These are phyloP conservation scores for Paramecium bursaria DNA, from an alignment of 73 alveolate genomes.

Conservation along the genomic window DNA sequence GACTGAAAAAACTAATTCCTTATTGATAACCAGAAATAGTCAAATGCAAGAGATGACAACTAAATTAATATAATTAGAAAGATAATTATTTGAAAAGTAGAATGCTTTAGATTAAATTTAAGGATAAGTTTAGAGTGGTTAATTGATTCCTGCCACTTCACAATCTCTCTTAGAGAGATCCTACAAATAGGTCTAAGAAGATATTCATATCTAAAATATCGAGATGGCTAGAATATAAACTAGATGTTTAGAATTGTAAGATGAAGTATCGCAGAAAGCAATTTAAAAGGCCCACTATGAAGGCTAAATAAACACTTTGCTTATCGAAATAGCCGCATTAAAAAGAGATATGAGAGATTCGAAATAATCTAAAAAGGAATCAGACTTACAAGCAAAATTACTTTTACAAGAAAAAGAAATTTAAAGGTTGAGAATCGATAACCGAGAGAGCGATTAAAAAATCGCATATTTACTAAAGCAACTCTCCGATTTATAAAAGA, in stretches of 20 bases:
- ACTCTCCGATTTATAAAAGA: background rate
- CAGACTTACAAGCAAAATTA: background rate
- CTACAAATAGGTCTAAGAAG: conserved; percentile 41
- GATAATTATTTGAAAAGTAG: conserved; percentile 37
- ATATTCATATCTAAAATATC: conserved; percentile 29
- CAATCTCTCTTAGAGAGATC: conserved; percentile 48
- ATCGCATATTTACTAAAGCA: conserved; percentile 13
- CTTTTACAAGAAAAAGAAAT: conserved; percentile 7
- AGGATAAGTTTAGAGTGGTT: background rate
- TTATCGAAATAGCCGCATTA: conserved; percentile 45
- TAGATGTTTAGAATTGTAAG: conserved; percentile 44
- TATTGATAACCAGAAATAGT: conserved; percentile 29
- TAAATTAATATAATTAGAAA: conserved; percentile 11
- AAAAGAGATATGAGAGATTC: conserved; percentile 5
- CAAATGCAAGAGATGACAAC: background rate
- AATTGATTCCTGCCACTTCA: conserved; percentile 58
- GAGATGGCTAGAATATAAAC: conserved; percentile 1
- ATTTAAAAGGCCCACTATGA: conserved; percentile 34
- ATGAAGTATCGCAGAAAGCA: conserved; percentile 28
- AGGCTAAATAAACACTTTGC: conserved; percentile 30
- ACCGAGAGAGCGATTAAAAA: background rate
- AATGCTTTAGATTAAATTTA: conserved; percentile 28
- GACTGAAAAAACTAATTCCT: conserved; percentile 44
- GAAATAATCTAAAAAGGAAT: background rate
- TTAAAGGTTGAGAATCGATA: conserved; percentile 3